Conservation (phyloP, 768 basidiomycete species). For the Trametes elegans region DNA sequence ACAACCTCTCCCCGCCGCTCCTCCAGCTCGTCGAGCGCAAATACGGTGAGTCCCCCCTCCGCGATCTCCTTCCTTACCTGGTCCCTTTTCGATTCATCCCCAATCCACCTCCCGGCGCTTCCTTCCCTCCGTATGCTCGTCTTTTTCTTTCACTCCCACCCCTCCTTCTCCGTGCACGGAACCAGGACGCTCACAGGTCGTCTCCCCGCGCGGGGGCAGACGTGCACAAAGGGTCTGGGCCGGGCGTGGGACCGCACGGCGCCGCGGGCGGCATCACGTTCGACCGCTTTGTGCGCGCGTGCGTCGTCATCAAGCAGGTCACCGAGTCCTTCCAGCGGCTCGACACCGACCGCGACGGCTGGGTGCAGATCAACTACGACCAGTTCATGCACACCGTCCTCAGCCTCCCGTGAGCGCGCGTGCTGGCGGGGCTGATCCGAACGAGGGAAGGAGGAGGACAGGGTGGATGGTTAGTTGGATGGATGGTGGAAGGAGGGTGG, state of each 20-base stretch:
- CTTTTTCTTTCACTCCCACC: background rate
- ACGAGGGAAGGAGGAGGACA: background rate
- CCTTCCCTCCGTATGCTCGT: too few species aligned
- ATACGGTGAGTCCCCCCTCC: slow-evolving; percentile 58
- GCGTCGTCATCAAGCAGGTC: slow-evolving; percentile 78
- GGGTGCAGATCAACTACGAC: slow-evolving; percentile 73
- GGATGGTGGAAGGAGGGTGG: background rate
- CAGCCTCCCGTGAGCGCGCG: slow-evolving; percentile 48
- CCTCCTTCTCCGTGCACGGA: background rate
- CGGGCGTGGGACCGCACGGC: slow-evolving; percentile 29
- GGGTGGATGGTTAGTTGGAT: background rate
- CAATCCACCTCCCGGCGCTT: background rate
- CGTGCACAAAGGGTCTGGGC: slow-evolving; percentile 49
- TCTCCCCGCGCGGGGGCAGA: slow-evolving; percentile 45
- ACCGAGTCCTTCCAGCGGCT: slow-evolving; percentile 66
- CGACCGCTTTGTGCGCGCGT: slow-evolving; percentile 84
- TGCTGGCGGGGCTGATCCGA: background rate
- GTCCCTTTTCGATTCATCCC: background rate
- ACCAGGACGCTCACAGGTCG: background rate
- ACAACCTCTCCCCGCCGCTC: slow-evolving; percentile 65
- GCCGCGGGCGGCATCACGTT: slow-evolving; percentile 70
- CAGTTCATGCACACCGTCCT: slow-evolving; percentile 70
- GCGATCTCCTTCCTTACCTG: background rate
- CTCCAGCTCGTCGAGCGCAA: slow-evolving; percentile 70
- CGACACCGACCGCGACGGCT: slow-evolving; percentile 64